A percentile compares a stretch with the other conserved stretches of the same genome.
Conservation (phyloP, 345 rosid genomes). For the Citrus sinensis region DVS_A1.0 CM039161.1:9881501-9882000, state of each 20-base stretch:
- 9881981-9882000: slow-evolving; percentile 7
- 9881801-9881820: not conserved
- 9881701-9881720: too few species aligned
- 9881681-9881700: not conserved
- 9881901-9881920: not conserved
- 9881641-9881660: not conserved
- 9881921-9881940: slow-evolving; percentile 23
- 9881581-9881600: not conserved
- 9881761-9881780: too few species aligned
- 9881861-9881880: not conserved
- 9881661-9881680: not conserved
- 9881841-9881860: not conserved
- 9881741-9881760: too few species aligned
- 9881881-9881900: not conserved
- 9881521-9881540: not conserved
- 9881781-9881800: too few species aligned
- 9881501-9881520: not conserved
- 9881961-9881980: slow-evolving; percentile 18
- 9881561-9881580: slow-evolving; percentile 12
- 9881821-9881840: not conserved
- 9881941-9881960: slow-evolving; percentile 39
- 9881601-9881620: not conserved
- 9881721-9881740: too few species aligned
- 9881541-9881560: not conserved
- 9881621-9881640: slow-evolving; percentile 3